phyloP scores from a whole-genome alignment of 495 filamentous ascomycete genomes.

The Podospora anserina region DNA sequence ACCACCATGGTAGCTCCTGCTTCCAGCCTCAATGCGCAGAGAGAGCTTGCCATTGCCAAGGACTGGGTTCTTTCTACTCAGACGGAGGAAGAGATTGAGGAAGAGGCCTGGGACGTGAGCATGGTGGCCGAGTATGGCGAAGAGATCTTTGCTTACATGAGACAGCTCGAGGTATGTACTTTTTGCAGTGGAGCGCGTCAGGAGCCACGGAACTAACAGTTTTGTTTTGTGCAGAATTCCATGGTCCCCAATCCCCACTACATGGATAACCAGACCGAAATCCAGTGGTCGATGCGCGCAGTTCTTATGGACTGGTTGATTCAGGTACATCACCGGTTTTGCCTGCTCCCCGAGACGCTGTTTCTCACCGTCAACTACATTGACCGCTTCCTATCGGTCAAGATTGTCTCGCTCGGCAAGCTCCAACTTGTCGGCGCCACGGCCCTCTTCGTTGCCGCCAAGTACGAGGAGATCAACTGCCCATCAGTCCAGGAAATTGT shows the following conservation, averaged over 20 bases:
- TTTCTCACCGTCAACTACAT: slow-evolving; percentile 94
- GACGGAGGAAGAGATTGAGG: slow-evolving; percentile 62
- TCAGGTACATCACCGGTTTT: slow-evolving; percentile 90
- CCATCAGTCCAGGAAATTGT: slow-evolving; percentile 93
- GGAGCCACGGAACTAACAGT: slow-evolving; percentile 12
- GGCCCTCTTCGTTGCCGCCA: slow-evolving; percentile 91
- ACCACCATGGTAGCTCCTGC: slow-evolving; percentile 71
- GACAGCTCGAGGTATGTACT: slow-evolving; percentile 73
- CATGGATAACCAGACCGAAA: slow-evolving; percentile 95
- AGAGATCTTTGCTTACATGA: slow-evolving; percentile 93
- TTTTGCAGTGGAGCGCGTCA: background rate
- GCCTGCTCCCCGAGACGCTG: slow-evolving; percentile 86
- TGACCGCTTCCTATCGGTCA: slow-evolving; percentile 91
- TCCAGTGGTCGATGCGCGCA: slow-evolving; percentile 97
- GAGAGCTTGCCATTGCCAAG: slow-evolving; percentile 69
- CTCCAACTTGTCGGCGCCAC: slow-evolving; percentile 95
- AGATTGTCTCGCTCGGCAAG: slow-evolving; percentile 91
- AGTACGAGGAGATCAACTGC: slow-evolving; percentile 98
- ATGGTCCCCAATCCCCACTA: slow-evolving; percentile 87
- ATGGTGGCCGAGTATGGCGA: slow-evolving; percentile 97
- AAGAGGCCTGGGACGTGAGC: slow-evolving; percentile 89
- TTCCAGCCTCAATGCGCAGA: slow-evolving; percentile 56
- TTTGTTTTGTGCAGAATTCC: slow-evolving; percentile 50
- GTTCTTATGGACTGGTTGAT: slow-evolving; percentile 98
- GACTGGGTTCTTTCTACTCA: slow-evolving; percentile 59